Percentiles rank a stretch among this genome's conserved stretches.
Conservation (phyloP, 192 early-diverging fungal genomes). For the Umbelopsis sp. region DNA sequence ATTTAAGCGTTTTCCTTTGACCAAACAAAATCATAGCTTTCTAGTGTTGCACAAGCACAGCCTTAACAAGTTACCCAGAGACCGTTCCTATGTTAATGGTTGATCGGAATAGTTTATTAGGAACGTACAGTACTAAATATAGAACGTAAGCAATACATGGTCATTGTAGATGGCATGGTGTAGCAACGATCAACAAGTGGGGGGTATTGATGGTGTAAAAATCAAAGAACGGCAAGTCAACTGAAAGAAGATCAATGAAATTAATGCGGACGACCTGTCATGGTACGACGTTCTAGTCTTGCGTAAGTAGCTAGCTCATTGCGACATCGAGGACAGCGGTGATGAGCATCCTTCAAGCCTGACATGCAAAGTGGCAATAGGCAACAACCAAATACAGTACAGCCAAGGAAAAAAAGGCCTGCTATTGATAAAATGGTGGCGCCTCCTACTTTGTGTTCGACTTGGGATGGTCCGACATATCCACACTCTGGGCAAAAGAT, state of each 20-base stretch:
- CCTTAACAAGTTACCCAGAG: neutral
- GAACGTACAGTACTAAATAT: no score
- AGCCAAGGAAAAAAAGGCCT: conserved; percentile 17
- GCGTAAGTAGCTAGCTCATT: neutral
- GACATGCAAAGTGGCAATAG: conserved; percentile 21
- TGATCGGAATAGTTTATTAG: no score
- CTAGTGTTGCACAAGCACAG: neutral
- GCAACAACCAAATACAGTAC: conserved; percentile 16
- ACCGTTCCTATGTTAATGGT: no score
- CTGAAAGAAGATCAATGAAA: neutral
- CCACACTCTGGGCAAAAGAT: conserved; percentile 8
- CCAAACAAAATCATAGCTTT: no score
- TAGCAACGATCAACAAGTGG: neutral
- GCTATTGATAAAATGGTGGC: neutral
- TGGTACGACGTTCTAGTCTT: neutral
- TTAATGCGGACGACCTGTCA: neutral
- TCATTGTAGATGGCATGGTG: no score
- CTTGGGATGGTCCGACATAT: neutral
- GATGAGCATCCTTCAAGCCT: conserved; percentile 14
- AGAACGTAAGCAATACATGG: no score
- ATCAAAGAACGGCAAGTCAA: neutral
- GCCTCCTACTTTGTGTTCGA: neutral
- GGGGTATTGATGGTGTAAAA: neutral
- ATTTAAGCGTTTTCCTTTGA: no score
- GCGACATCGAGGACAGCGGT: conserved; percentile 11